Percentiles rank a stretch among this genome's conserved stretches.
phyloP scores from a whole-genome alignment of 2,329 filamentous ascomycete genomes.

The Alternaria burnsii region DNA sequence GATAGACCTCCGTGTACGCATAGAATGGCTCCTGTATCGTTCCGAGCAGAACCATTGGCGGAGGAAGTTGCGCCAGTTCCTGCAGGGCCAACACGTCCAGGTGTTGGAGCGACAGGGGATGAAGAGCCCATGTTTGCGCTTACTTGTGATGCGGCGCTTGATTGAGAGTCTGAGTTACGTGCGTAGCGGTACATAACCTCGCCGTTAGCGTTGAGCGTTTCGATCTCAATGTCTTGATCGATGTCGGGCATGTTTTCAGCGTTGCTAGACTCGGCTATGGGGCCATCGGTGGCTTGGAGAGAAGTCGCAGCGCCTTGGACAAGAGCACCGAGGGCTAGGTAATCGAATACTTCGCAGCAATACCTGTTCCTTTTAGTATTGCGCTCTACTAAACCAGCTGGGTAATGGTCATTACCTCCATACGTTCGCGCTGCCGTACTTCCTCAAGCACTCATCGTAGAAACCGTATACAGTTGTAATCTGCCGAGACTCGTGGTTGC shows the following conservation, averaged over 20 bases:
- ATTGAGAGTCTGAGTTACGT: constrained; percentile 56
- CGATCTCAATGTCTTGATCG: constrained; percentile 85
- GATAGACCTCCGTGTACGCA: constrained; percentile 96
- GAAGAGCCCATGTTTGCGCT: constrained; percentile 47
- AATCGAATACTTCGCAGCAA: constrained; percentile 98
- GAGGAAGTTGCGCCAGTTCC: constrained; percentile 80
- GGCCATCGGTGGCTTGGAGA: constrained; percentile 68
- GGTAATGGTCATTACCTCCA: constrained; percentile 64
- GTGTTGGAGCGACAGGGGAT: constrained; percentile 49
- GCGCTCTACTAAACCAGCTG: not conserved
- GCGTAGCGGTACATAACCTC: constrained; percentile 78
- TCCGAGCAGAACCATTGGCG: constrained; percentile 64
- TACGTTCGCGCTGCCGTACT: constrained; percentile 96
- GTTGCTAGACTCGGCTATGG: constrained; percentile 60
- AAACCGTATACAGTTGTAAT: constrained; percentile 98
- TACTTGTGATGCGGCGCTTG: constrained; percentile 40
- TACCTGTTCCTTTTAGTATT: constrained; percentile 54
- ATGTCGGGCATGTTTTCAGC: constrained; percentile 59
- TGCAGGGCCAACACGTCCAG: constrained; percentile 72
- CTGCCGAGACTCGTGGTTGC: constrained; percentile 95
- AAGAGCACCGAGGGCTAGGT: constrained; percentile 87
- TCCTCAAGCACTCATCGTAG: constrained; percentile 95
- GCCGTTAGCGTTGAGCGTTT: constrained; percentile 86
- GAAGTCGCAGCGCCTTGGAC: constrained; percentile 82
- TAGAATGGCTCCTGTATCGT: constrained; percentile 73